phyloP scores from a whole-genome alignment of 2,329 filamentous ascomycete genomes.

The Neofusicoccum kwambonambiense region DNA sequence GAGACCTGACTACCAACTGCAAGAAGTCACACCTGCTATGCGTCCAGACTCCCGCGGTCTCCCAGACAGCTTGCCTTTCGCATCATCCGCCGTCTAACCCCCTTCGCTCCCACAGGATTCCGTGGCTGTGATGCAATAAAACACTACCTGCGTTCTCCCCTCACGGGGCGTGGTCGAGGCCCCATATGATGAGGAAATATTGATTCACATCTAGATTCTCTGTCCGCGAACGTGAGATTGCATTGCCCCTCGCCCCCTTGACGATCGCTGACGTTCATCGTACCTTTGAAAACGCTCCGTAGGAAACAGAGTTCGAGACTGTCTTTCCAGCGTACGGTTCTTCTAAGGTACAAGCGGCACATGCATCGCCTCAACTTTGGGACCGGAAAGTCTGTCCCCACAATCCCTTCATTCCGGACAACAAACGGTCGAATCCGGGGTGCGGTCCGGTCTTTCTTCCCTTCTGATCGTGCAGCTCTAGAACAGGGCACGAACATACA shows the following conservation, averaged over 20 bases:
- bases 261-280: neutral
- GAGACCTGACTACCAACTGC: no score
- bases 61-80: no score
- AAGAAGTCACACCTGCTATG: neutral
- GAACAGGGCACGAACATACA: no score
- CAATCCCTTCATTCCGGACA: conserved; percentile 3
- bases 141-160: neutral
- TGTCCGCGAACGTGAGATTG: neutral
- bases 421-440: conserved; percentile 1
- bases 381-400: neutral
- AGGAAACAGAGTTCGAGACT: neutral
- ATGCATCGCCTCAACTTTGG: neutral
- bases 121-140: neutral
- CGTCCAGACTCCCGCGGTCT: neutral
- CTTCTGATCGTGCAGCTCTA: no score
- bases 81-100: neutral
- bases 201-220: neutral
- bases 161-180: neutral
- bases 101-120: neutral
- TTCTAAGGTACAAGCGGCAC: neutral
- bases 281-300: no score
- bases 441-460: no score
- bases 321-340: neutral
- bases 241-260: neutral
- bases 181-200: no score